Conservation (phyloP, 139 green algal species). For the Desmodesmus armatus region DNA sequence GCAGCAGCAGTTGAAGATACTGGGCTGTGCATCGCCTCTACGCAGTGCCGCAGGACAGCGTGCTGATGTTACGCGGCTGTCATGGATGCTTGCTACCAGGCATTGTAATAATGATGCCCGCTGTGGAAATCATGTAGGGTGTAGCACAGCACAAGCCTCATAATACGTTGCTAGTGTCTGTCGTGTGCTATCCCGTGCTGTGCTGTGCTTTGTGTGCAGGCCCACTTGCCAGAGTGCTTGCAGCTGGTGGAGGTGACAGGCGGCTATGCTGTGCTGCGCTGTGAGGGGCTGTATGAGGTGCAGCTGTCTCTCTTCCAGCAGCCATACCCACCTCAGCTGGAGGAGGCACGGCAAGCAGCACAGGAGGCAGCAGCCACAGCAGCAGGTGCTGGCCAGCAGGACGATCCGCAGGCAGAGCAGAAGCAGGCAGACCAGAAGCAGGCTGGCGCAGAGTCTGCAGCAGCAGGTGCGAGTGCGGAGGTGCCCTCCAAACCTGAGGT, state of each 20-base stretch:
- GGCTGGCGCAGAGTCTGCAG: neutral
- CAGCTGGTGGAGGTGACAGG: conserved; percentile 24
- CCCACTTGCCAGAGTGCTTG: conserved; percentile 17
- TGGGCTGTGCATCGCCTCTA: neutral
- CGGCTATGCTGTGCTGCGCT: conserved; percentile 40
- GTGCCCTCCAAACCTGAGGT: neutral
- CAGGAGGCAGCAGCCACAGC: conserved; percentile 21
- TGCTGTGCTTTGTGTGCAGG: conserved; percentile 32
- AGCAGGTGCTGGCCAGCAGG: neutral
- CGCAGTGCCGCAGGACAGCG: neutral
- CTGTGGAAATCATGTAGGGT: neutral
- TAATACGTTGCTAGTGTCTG: too few species aligned
- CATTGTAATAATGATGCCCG: neutral
- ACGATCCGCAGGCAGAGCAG: conserved; percentile 26
- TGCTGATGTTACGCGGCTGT: too few species aligned
- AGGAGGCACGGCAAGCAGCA: conserved; percentile 23
- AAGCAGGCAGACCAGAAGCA: neutral
- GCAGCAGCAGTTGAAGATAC: neutral
- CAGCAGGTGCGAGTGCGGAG: neutral
- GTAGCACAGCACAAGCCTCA: neutral
- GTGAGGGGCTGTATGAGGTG: conserved; percentile 41
- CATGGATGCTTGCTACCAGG: neutral
- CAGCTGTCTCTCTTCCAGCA: conserved; percentile 21
- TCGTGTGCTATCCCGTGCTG: neutral
- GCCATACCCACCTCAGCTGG: conserved; percentile 24